Base-by-base conservation (phyloP, 495 filamentous ascomycete species). In the Penicillium cosmopolitanum region DNA sequence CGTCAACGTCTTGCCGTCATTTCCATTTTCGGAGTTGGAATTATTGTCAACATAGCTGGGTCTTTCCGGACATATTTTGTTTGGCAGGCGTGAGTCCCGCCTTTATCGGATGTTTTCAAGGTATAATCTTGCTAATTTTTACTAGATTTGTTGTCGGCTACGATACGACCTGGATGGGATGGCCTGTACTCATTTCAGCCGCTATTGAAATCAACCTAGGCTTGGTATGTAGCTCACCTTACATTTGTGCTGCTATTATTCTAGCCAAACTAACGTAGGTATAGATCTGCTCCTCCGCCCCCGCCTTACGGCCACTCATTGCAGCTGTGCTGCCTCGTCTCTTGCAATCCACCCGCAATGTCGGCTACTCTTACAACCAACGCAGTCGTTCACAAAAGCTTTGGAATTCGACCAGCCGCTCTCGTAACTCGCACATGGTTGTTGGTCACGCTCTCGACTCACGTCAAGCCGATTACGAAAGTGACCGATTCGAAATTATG, bases 141-240 rank as follows among this genome's bases (percentile, higher is more conserved):
- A 16, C 4, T 19, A 76, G 72, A 57, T 67, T 83, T 58, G 73
- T 83, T 19, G 75, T 65, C 42, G 76, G 73, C 38, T 80, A 78
- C 55, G 85, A 87, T 58, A 57, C 68, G 16, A 82, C 81, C 25
- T 88, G 85, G 85, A 57, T 73, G 50, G 72, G 72, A 5, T 87
- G 81, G 79, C 73, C 76, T 1, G 68, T 82, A 2, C 80, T 84
- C 69, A 73, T 87, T 13, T 70, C 77, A 5, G 80, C 80, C 12
- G 67, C 76, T 8, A 62, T 89, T 3, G 86, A 88, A 61, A 79
- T 88, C 15, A 82, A 83, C 58, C 59, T 88, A 28, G 85, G 82
- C 21, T 73, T 88, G 67, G 85, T 88, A 81, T 61, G 82, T 69
- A 0, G 21, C n/a, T 18, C 21, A 53, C 58, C 61, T 25, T 34